Evolutionary conservation across 345 rosid genomes (phyloP), one percentile per base, ranked within the genome.

Genomic region (Microcos paniculata): DNA sequence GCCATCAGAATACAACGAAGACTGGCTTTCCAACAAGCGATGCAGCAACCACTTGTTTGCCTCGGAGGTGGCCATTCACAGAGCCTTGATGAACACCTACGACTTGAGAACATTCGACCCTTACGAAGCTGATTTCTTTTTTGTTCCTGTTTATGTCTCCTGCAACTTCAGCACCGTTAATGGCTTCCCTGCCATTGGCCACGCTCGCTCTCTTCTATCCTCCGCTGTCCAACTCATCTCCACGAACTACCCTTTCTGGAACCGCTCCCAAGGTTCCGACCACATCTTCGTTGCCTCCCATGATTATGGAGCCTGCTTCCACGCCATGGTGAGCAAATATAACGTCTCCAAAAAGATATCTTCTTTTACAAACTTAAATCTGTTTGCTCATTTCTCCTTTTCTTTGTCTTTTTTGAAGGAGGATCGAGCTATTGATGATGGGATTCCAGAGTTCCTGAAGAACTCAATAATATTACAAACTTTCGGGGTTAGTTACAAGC

Each of bases 241-340:
- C 30, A 76, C 79, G 0, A 72, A 75, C 19, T 67, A 84, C 71
- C 93, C 91, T 19, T 93, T 96, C 66, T 96, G 99, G 99, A 92
- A 93, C 79, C 83, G 97, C n/a, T 87, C 88, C 7, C 74, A 55
- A 1, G 99, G 99, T 15, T 85, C 87, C 42, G 98, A 96, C 78
- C 99, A 96, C 73, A 88, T 93, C 79, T 93, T 93, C 51, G 95
- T 96, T 12, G 98, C 98, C 33, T 88, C 99, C 7, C 99, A 96
- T 77, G 99, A 96, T 78, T 93, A 85, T 16, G 99, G 98, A 8
- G 89, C 98, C 10, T 96, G 99, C 77, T 96, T 93, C 78, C 98
- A 93, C 81, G 85, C 99, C 21, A 84, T 93, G 97, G 99, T 93
- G 77, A 78, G 81, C 46, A 31, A 38, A 49, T 15, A 68, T 11